Base-by-base conservation (phyloP, 495 filamentous ascomycete species). In the Friedmanniomyces simplex region DNA sequence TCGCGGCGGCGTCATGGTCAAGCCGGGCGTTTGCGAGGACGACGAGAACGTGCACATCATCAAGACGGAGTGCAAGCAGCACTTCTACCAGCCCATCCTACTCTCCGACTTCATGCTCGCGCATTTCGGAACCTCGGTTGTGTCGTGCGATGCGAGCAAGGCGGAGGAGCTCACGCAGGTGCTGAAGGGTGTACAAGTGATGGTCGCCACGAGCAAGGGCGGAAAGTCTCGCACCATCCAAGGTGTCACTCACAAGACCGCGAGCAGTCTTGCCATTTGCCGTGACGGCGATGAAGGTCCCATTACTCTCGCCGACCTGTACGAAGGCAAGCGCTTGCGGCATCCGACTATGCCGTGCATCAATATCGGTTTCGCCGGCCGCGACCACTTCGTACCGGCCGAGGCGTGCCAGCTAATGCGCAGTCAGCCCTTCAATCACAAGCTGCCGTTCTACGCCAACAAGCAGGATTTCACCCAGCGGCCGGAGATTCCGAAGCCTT, bases 61-160 rank as follows among this genome's bases (percentile, higher is more conserved):
- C 5, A 5, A 43, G 39, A 43, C 39, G 39, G 14, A 16, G 18
- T 54, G 52, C 52, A 28, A 43, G 18, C 52, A 43, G 34, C 37
- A 42, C 22, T 54, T 54, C 52, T 54, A 20, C 24, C 34, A 54
- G 22, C 22, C 52, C 11, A 32, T 43, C 13, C 52, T 20, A 26
- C 34, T 54, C 32, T 54, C 52, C 26, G 52, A 54, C 34, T 54
- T 54, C 37, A 43, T 54, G 21, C n/a, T 24, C 4, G 46, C 46
- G 8, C 20, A 25, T 3, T 21, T 26, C 16, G 46, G 46, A 2
- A 3, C 25, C 18, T 49, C 46, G 20, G 46, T 30, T 21, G 4
- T 16, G 5, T 10, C 7, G 18, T 49, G 11, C 25, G n/a, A 49
- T 30, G 18, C 22, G 18, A 49, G 11, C 20, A 30, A 49, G 14